Evolutionary conservation across 257 asterid genomes (phyloP).

Genomic region (Fraxinus pennsylvanica): DNA sequence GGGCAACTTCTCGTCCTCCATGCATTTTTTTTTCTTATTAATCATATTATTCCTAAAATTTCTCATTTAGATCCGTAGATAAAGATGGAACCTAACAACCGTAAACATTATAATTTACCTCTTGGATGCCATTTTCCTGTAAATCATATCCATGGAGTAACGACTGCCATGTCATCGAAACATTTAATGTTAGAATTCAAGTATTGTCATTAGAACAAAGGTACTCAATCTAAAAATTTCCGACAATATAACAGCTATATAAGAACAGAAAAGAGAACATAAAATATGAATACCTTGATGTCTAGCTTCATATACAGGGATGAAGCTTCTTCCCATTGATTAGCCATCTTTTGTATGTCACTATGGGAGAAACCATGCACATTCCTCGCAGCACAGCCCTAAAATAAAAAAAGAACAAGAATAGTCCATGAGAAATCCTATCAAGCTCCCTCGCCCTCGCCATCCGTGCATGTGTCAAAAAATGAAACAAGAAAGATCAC

Average conservation of each 20-base stretch:
- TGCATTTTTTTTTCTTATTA: conserved; percentile 8
- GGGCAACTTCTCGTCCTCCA: neutral
- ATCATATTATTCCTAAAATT: conserved; percentile 22
- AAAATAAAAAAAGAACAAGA: conserved; percentile 30
- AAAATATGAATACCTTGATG: conserved; percentile 55
- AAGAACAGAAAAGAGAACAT: conserved; percentile 18
- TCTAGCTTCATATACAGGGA: conserved; percentile 79
- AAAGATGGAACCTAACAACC: conserved; percentile 21
- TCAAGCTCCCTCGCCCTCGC: too few species aligned
- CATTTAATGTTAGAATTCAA: conserved; percentile 25
- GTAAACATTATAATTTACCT: conserved; percentile 59
- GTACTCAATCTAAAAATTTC: conserved; percentile 19
- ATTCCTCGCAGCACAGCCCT: conserved; percentile 99
- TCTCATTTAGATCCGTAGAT: neutral
- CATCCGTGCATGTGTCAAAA: neutral
- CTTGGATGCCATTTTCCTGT: conserved; percentile 82
- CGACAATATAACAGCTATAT: conserved; percentile 10
- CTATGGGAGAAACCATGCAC: conserved; percentile 80
- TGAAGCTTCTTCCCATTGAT: conserved; percentile 92
- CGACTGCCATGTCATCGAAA: conserved; percentile 52
- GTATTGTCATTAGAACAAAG: conserved; percentile 14
- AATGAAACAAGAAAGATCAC: neutral
- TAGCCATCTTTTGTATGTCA: conserved; percentile 79
- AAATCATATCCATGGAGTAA: conserved; percentile 81
- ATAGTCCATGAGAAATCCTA: conserved; percentile 10